phyloP scores from a whole-genome alignment of 441 rosid genomes.

The Erysimum cheiri region DNA sequence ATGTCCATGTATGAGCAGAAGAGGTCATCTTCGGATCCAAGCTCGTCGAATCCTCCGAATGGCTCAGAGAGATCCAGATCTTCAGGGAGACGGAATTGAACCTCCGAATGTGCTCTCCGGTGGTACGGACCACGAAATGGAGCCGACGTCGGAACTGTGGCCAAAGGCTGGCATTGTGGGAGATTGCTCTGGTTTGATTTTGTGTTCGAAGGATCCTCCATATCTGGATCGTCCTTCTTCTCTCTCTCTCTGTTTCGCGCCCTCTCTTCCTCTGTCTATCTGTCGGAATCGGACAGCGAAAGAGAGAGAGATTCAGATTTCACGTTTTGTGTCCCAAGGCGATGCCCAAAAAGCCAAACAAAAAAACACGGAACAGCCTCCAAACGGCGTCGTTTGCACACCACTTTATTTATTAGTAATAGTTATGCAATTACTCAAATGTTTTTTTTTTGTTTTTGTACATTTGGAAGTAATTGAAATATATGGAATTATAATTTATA shows the following conservation, averaged over 20 bases:
- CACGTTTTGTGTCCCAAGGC: conserved; percentile 30
- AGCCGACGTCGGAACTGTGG: conserved; percentile 37
- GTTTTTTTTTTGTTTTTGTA: too few species aligned
- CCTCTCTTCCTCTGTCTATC: conserved; percentile 15
- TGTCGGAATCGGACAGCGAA: conserved; percentile 43
- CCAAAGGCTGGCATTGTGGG: conserved; percentile 29
- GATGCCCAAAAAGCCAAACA: neutral
- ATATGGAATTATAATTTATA: neutral
- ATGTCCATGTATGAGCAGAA: conserved; percentile 86
- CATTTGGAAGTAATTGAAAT: neutral
- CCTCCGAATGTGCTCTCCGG: conserved; percentile 85
- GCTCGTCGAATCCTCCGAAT: conserved; percentile 64
- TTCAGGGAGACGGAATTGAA: conserved; percentile 74
- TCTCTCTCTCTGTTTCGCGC: conserved; percentile 32
- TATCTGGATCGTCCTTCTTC: conserved; percentile 19
- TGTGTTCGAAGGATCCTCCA: conserved; percentile 50
- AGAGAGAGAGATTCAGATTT: conserved; percentile 44
- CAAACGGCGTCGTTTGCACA: neutral
- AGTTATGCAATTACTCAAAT: too few species aligned
- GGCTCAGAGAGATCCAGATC: conserved; percentile 82
- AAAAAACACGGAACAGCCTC: neutral
- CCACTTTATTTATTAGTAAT: neutral
- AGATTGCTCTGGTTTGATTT: conserved; percentile 37
- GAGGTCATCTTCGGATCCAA: conserved; percentile 88
- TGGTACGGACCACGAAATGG: conserved; percentile 59